phyloP scores from a whole-genome alignment of 1,284 basidiomycete genomes.

The Leccinum variabile region DNA sequence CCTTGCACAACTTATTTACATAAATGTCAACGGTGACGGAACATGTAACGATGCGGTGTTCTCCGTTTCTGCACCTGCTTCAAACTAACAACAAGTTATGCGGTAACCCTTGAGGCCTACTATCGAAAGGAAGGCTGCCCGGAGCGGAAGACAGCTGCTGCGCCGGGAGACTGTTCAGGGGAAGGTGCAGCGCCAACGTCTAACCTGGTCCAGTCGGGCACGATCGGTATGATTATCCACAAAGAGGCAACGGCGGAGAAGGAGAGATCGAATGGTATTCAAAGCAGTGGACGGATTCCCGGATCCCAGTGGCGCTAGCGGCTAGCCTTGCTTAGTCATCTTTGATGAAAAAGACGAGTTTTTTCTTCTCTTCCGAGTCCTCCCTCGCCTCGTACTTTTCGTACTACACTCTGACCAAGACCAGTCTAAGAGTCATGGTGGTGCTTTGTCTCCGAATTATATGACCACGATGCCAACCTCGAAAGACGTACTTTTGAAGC shows the following conservation, averaged over 20 bases:
- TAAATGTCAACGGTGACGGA: not conserved
- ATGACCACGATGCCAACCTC: no score
- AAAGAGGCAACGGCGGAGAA: not conserved
- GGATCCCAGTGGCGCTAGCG: no score
- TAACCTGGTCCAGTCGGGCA: not conserved
- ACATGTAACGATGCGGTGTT: constrained; percentile 3
- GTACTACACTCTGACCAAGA: no score
- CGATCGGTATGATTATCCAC: not conserved
- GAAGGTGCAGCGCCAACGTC: not conserved
- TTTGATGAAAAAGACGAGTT: no score
- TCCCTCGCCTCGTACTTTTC: no score
- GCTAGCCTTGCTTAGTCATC: no score
- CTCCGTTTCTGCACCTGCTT: not conserved
- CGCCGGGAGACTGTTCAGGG: not conserved
- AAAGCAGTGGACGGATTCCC: no score
- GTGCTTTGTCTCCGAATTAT: no score
- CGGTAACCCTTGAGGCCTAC: not conserved
- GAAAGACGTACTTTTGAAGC: no score
- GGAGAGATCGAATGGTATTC: no score
- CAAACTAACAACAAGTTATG: constrained; percentile 1
- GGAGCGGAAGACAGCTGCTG: not conserved
- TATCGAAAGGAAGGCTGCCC: not conserved
- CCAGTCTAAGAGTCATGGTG: no score
- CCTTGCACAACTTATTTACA: constrained; percentile 13
- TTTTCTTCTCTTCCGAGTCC: no score